A percentile compares a stretch with the other conserved stretches of the same genome.
Evolutionary conservation across 768 basidiomycete species (phyloP).

Genomic region (Pleurotus sapidus): DNA sequence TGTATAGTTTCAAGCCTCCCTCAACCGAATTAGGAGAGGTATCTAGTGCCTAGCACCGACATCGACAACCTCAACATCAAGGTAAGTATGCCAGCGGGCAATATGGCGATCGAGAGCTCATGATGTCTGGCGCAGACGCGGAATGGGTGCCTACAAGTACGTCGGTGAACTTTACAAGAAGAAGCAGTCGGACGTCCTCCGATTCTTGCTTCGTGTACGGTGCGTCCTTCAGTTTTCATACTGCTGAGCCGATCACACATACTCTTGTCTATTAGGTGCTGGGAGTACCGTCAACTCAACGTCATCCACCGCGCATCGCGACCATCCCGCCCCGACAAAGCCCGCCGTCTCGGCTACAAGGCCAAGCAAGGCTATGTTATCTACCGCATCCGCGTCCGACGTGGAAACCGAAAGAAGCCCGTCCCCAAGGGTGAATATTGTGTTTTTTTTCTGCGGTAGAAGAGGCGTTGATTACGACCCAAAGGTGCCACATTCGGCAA

Average conservation of each 20-base stretch:
- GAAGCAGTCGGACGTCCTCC: conserved; percentile 96
- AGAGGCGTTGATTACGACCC: not conserved
- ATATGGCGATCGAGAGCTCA: conserved; percentile 17
- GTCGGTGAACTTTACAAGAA: conserved; percentile 98
- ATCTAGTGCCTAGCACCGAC: conserved; percentile 25
- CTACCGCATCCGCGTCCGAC: conserved; percentile 95
- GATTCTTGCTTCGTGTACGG: conserved; percentile 97
- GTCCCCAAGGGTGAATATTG: conserved; percentile 82
- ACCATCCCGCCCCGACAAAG: conserved; percentile 98
- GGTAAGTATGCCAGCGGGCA: conserved; percentile 22
- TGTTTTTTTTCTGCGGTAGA: not conserved
- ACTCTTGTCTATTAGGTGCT: conserved; percentile 57
- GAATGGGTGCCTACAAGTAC: conserved; percentile 95
- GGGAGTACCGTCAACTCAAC: conserved; percentile 98
- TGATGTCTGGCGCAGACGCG: conserved; percentile 34
- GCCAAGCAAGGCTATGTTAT: conserved; percentile 99
- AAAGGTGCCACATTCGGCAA: conserved; percentile 97
- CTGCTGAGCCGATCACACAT: not conserved
- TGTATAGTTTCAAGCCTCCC: conserved; percentile 36
- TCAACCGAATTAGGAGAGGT: conserved; percentile 8
- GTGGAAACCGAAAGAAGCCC: conserved; percentile 99
- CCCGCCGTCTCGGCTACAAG: conserved; percentile 97
- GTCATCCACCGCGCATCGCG: conserved; percentile 98
- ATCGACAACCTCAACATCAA: conserved; percentile 37
- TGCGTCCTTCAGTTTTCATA: conserved; percentile 33